Base-by-base conservation (phyloP, 163 green algal genomes). In the Volvox carteri region DNA sequence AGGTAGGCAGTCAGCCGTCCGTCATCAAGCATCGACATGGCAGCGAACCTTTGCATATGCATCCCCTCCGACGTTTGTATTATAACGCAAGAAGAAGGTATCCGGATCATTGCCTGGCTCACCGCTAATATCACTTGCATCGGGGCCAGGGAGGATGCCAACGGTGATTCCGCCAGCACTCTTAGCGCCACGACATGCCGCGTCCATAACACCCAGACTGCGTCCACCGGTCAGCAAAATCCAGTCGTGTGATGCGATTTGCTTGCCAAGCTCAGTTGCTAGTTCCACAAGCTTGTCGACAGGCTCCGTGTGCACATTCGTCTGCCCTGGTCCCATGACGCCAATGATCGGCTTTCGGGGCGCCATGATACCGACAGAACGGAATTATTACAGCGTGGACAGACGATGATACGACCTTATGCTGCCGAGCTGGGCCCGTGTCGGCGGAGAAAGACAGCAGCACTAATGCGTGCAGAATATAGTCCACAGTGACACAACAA, bases 121-220 rank as follows among this genome's bases (percentile, higher is more conserved):
- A 84, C 72, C 65, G 6, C 78, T 90, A 23, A 90, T 12, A 7
- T 92, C 88, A n/a, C 14, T 21, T 0, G 54, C 21, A 33, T 90
- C 72, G 7, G 56, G 58, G 0, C 81, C 81, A 0, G 91, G 91
- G 28, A 92, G 72, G 25, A 92, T 75, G 19, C 91, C 91, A 25
- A 94, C 87, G 11, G 91, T 94, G 4, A 79, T 86, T 44, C 91
- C 91, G 1, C 91, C 91, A 2, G 88, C 88, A 23, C 30, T 54
- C 88, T 93, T 90, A 4, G 90, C 90, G 2, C 90, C 90, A 25
- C 86, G 89, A 37, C 74, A 86, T 1, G 90, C 90, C 44, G 83
- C 83, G 46, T 93, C 67, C 90, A 93, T 93, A 9, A 93, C 83
- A 7, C 90, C 90, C 1, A 84, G 37, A 60, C 54, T 90, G 19